phyloP scores from a whole-genome alignment of 495 filamentous ascomycete species.

The Aspergillus nidulans region DNA sequence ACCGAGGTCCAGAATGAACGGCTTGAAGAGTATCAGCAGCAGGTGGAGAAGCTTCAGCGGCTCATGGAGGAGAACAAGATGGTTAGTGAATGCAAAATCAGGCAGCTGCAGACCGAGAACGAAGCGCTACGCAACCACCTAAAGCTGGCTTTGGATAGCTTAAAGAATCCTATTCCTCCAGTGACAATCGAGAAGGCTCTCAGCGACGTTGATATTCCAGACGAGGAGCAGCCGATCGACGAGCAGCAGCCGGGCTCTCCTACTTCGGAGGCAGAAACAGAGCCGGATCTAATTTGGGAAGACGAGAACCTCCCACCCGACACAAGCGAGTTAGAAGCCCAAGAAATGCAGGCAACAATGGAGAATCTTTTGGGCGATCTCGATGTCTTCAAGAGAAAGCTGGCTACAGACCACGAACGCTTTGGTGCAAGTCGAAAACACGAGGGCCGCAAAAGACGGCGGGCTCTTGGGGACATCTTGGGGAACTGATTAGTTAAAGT shows the following conservation, averaged over 20 bases:
- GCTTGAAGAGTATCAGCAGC: conserved; percentile 86
- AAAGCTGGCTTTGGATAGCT: conserved; percentile 74
- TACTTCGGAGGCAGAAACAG: conserved; percentile 25
- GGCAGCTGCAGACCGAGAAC: conserved; percentile 79
- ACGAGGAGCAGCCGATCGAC: conserved; percentile 34
- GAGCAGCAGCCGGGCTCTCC: conserved; percentile 37
- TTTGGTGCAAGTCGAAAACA: conserved; percentile 38
- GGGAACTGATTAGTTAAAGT: conserved; percentile 29
- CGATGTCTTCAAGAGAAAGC: conserved; percentile 74
- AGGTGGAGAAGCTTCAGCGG: conserved; percentile 79
- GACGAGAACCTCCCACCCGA: conserved; percentile 29
- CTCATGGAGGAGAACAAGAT: conserved; percentile 89
- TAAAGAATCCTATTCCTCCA: conserved; percentile 78
- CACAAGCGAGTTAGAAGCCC: conserved; percentile 34
- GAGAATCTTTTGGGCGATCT: conserved; percentile 72
- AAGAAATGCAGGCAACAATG: conserved; percentile 64
- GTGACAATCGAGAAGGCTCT: conserved; percentile 32
- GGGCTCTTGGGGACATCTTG: conserved; percentile 32
- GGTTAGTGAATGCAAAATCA: conserved; percentile 87
- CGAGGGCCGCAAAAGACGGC: conserved; percentile 26
- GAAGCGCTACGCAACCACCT: conserved; percentile 83
- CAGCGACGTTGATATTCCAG: conserved; percentile 32
- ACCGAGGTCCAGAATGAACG: conserved; percentile 62
- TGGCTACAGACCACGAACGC: conserved; percentile 67
- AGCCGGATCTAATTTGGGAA: conserved; percentile 38